Evolutionary conservation across 345 rosid genomes (phyloP).

Genomic region (Pseudoturritis turrita): DNA sequence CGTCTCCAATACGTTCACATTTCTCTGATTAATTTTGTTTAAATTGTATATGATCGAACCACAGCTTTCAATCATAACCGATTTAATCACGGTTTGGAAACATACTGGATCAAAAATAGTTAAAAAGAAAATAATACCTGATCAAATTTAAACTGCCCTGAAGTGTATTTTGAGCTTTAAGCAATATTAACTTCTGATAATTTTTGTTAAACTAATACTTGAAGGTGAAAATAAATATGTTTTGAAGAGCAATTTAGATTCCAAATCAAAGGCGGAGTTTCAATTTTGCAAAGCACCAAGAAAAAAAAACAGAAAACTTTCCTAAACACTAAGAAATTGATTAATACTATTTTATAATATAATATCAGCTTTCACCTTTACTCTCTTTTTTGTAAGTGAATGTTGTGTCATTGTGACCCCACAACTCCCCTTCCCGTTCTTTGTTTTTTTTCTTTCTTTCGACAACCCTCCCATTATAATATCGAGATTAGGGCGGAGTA

Average conservation of each 20-base stretch:
- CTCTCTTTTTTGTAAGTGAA: slow-evolving; percentile 1
- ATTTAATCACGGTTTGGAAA: background rate
- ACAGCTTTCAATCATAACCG: background rate
- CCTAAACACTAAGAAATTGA: background rate
- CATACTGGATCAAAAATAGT: background rate
- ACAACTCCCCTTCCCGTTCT: background rate
- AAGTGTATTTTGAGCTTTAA: background rate
- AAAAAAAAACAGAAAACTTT: background rate
- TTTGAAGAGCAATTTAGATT: background rate
- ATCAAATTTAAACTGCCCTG: background rate
- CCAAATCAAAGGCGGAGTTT: background rate
- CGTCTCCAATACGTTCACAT: background rate
- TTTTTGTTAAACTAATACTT: background rate
- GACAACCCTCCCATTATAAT: background rate
- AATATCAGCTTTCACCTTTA: background rate
- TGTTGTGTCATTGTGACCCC: slow-evolving; percentile 24
- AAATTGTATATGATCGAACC: background rate
- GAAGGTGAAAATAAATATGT: background rate
- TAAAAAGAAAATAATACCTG: background rate
- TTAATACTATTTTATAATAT: too few species aligned
- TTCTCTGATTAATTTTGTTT: background rate
- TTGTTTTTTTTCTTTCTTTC: background rate
- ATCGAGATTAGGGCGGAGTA: too few species aligned
- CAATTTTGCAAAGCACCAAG: background rate
- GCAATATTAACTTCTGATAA: background rate